These are phyloP conservation scores for Camellia japonica DNA, from an alignment of 148 eudicot species.

Conservation along the genomic window DNA sequence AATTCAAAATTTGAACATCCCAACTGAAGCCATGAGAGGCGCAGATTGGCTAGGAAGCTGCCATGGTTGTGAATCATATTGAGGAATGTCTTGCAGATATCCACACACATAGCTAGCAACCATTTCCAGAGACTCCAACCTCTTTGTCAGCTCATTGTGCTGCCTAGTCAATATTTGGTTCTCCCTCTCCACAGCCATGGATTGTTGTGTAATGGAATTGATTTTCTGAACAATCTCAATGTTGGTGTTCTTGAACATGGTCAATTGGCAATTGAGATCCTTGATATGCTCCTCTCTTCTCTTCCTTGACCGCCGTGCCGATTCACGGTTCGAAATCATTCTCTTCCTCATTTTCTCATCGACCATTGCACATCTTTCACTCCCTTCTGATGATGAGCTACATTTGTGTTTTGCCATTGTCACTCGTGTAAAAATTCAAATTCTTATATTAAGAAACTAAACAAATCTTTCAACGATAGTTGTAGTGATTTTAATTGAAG, in stretches of 20 bases:
- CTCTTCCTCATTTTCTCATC: conserved; percentile 70
- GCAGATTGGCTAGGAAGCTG: conserved; percentile 10
- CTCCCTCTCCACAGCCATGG: neutral
- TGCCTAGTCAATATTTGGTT: conserved; percentile 23
- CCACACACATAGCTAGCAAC: conserved; percentile 21
- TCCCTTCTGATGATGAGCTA: conserved; percentile 44
- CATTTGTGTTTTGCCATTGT: conserved; percentile 24
- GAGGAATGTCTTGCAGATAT: conserved; percentile 6
- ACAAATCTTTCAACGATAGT: neutral
- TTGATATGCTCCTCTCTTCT: conserved; percentile 61
- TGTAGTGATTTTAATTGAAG: no score
- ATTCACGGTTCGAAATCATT: conserved; percentile 73
- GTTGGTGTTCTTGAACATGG: conserved; percentile 28
- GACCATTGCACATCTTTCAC: neutral
- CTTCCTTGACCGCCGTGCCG: conserved; percentile 70
- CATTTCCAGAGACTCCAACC: conserved; percentile 46
- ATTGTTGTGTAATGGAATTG: neutral
- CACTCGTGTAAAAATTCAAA: neutral
- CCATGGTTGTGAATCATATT: conserved; percentile 13
- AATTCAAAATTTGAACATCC: conserved; percentile 7
- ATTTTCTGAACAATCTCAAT: conserved; percentile 30
- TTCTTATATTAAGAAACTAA: neutral
- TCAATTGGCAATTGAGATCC: conserved; percentile 37
- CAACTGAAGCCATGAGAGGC: conserved; percentile 23
- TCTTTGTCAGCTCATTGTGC: conserved; percentile 37